Conservation (phyloP, 1,139 yeast genomes). For the Pichia sp. region DNA sequence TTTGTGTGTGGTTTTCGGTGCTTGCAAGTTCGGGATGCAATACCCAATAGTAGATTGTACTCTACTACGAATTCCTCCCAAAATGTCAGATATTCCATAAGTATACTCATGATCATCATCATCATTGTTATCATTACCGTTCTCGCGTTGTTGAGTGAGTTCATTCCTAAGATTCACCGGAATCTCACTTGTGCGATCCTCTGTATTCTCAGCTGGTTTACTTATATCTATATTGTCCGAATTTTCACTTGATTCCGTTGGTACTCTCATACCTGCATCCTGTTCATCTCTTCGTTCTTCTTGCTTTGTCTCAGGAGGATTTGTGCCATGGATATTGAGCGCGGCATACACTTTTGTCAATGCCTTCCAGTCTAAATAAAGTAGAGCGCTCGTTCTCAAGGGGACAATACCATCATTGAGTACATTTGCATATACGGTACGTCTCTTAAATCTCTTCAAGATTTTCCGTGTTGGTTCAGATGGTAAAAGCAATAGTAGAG, state of each 20-base stretch:
- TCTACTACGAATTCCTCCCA: background rate
- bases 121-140: background rate
- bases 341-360: conserved; percentile 38
- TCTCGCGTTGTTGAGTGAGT: conserved; percentile 6
- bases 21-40: conserved; percentile 13
- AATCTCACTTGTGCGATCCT: conserved; percentile 20
- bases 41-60: conserved; percentile 13
- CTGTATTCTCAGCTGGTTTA: background rate
- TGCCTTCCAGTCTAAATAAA: conserved; percentile 72
- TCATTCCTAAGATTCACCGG: conserved; percentile 17
- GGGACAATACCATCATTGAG: conserved; percentile 92
- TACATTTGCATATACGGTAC: conserved; percentile 75
- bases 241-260: conserved; percentile 12
- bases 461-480: conserved; percentile 73
- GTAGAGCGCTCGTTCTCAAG: conserved; percentile 72
- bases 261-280: conserved; percentile 25
- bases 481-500: conserved; percentile 68
- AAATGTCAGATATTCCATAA: background rate
- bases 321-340: conserved; percentile 15
- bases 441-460: conserved; percentile 51
- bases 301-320: background rate
- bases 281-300: background rate
- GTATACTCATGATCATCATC: conserved; percentile 3
- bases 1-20: conserved; percentile 20
- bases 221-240: background rate